phyloP scores from a whole-genome alignment of 305 asterid species.

The Rubia tinctorum region DNA sequence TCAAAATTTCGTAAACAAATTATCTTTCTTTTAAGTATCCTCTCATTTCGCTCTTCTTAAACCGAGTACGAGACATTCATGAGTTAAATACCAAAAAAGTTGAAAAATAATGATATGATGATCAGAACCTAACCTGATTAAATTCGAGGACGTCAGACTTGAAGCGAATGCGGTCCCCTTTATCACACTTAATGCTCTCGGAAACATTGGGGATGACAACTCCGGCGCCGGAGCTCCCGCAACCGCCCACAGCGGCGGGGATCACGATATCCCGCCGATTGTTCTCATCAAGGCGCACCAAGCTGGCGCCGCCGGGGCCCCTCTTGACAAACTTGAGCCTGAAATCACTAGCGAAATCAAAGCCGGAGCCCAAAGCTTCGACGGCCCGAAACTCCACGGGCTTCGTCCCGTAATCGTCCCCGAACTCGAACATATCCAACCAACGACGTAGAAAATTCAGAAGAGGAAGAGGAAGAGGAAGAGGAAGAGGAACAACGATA shows the following conservation, averaged over 20 bases:
- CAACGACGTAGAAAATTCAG: not conserved
- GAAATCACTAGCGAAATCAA: slow-evolving; percentile 95
- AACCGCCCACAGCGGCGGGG: slow-evolving; percentile 29
- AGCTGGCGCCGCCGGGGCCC: slow-evolving; percentile 55
- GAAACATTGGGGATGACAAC: slow-evolving; percentile 58
- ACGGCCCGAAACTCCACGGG: slow-evolving; percentile 65
- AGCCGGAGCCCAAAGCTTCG: slow-evolving; percentile 87
- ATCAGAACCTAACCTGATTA: slow-evolving; percentile 54
- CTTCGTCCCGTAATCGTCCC: slow-evolving; percentile 43
- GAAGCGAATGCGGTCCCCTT: slow-evolving; percentile 88
- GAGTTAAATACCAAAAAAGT: not conserved
- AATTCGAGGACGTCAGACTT: slow-evolving; percentile 88
- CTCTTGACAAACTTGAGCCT: slow-evolving; percentile 79
- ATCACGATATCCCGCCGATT: slow-evolving; percentile 58
- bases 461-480: slow-evolving; percentile 6
- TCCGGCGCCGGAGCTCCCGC: slow-evolving; percentile 29
- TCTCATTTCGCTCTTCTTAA: too few species aligned
- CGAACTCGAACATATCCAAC: slow-evolving; percentile 12
- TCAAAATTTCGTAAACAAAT: not conserved
- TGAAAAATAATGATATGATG: not conserved
- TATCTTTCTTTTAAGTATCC: not conserved
- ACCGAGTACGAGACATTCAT: not conserved
- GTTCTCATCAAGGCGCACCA: slow-evolving; percentile 57
- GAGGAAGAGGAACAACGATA: not conserved
- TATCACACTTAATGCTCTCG: slow-evolving; percentile 74